Conservation (phyloP, 257 asterid species). For the Petunia secreta region DNA sequence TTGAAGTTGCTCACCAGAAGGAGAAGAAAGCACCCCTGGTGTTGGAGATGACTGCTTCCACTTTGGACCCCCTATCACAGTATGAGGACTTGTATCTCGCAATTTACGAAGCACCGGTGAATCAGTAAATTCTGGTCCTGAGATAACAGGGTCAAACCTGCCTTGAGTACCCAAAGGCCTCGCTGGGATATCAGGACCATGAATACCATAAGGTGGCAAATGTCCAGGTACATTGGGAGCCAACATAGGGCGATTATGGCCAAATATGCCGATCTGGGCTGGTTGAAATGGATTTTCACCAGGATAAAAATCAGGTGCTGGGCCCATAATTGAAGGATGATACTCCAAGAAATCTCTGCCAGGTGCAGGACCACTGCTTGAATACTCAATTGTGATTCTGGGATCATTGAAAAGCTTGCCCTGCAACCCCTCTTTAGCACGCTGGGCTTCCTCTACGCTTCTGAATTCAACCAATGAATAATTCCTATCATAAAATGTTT, state of each 20-base stretch:
- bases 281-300: constrained; percentile 60
- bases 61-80: constrained; percentile 60
- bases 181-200: constrained; percentile 55
- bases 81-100: constrained; percentile 52
- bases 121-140: constrained; percentile 54
- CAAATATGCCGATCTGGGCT: constrained; percentile 66
- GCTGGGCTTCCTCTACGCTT: constrained; percentile 92
- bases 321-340: constrained; percentile 61
- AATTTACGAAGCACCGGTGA: constrained; percentile 47
- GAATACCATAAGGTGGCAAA: constrained; percentile 54
- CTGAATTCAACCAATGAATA: constrained; percentile 86
- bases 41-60: constrained; percentile 84
- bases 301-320: constrained; percentile 36
- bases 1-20: constrained; percentile 57
- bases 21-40: constrained; percentile 63
- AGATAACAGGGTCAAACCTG: constrained; percentile 51
- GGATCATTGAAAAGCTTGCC: constrained; percentile 94
- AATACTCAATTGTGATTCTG: constrained; percentile 75
- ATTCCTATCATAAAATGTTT: constrained; percentile 69
- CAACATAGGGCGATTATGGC: constrained; percentile 57
- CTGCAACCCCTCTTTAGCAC: constrained; percentile 92
- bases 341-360: constrained; percentile 42
- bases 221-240: constrained; percentile 52
- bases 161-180: constrained; percentile 67
- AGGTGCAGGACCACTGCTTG: constrained; percentile 56